phyloP scores from a whole-genome alignment of 495 filamentous ascomycete species.

The Lophiostoma macrostomum region DNA sequence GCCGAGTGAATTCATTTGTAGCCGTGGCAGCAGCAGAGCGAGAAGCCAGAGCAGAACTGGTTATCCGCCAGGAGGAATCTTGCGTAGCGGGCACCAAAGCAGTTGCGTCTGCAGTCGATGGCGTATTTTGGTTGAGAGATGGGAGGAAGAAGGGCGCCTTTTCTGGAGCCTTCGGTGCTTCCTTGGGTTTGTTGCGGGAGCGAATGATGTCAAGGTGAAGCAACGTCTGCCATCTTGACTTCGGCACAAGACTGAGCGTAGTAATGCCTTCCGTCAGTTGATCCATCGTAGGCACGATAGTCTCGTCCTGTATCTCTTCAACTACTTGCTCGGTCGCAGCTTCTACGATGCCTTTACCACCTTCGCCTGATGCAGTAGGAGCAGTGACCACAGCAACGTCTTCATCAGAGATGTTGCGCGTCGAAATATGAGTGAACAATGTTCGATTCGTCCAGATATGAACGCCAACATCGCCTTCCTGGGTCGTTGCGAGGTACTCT shows the following conservation, averaged over 20 bases:
- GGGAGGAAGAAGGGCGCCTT: slow-evolving; percentile 97
- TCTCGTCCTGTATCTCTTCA: slow-evolving; percentile 37
- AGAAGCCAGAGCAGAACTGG: slow-evolving; percentile 16
- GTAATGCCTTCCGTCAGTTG: slow-evolving; percentile 77
- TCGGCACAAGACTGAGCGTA: slow-evolving; percentile 84
- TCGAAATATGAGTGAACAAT: slow-evolving; percentile 82
- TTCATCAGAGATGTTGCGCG: slow-evolving; percentile 71
- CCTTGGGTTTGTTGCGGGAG: slow-evolving; percentile 89
- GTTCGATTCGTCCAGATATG: slow-evolving; percentile 89
- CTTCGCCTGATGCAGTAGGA: slow-evolving; percentile 81
- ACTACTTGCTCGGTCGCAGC: slow-evolving; percentile 43
- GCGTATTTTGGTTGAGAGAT: slow-evolving; percentile 47
- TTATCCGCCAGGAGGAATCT: slow-evolving; percentile 19
- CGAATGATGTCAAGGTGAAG: slow-evolving; percentile 86
- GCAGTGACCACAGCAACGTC: slow-evolving; percentile 58
- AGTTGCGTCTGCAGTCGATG: slow-evolving; percentile 13
- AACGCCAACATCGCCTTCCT: slow-evolving; percentile 80
- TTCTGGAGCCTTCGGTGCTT: slow-evolving; percentile 84
- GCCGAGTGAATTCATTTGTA: slow-evolving; percentile 52
- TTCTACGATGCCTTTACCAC: slow-evolving; percentile 63
- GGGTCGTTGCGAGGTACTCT: slow-evolving; percentile 87
- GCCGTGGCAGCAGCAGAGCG: slow-evolving; percentile 41
- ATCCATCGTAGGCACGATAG: slow-evolving; percentile 55
- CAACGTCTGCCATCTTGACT: slow-evolving; percentile 87
- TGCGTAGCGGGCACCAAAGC: background rate